Conservation (phyloP, 2,329 filamentous ascomycete genomes). For the Teratosphaeria destructans region DNA sequence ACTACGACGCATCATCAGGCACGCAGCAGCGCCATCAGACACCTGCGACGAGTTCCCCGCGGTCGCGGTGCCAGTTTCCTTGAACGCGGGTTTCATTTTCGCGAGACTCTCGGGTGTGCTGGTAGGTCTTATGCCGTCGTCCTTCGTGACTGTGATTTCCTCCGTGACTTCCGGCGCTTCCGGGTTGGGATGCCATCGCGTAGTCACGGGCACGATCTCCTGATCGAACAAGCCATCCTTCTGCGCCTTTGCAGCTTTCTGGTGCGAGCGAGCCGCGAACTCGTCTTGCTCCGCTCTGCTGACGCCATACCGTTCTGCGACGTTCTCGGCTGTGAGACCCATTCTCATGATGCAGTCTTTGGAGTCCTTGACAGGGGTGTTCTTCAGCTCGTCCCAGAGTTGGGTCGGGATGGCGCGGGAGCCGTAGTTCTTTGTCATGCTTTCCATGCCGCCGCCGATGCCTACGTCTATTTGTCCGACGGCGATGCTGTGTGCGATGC, state of each 20-base stretch:
- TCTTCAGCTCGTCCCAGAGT: constrained; percentile 63
- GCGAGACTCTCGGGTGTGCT: constrained; percentile 61
- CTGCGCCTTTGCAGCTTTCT: constrained; percentile 61
- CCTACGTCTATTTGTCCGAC: constrained; percentile 61
- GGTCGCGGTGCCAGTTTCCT: constrained; percentile 61
- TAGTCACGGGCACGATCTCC: constrained; percentile 74
- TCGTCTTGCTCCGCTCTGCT: constrained; percentile 68
- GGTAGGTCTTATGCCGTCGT: constrained; percentile 70
- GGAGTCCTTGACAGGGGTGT: constrained; percentile 56
- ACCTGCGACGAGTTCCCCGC: constrained; percentile 82
- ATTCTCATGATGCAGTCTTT: constrained; percentile 88
- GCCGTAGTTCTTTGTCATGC: constrained; percentile 89
- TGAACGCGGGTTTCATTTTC: constrained; percentile 79
- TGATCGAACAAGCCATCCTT: constrained; percentile 57
- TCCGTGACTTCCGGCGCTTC: constrained; percentile 40
- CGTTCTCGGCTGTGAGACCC: constrained; percentile 84
- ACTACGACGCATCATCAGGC: constrained; percentile 73
- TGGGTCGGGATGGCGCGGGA: constrained; percentile 72
- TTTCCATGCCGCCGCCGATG: constrained; percentile 87
- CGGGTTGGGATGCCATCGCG: constrained; percentile 56
- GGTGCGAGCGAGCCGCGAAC: constrained; percentile 67
- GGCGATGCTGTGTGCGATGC: constrained; percentile 65
- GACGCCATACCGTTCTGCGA: constrained; percentile 66
- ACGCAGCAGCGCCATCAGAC: constrained; percentile 75
- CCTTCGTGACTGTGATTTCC: constrained; percentile 57